A percentile compares a stretch with the other conserved stretches of the same genome.
These are phyloP conservation scores for Irpex sp. DNA, from an alignment of 1,284 basidiomycete genomes.

Conservation along the genomic window DNA sequence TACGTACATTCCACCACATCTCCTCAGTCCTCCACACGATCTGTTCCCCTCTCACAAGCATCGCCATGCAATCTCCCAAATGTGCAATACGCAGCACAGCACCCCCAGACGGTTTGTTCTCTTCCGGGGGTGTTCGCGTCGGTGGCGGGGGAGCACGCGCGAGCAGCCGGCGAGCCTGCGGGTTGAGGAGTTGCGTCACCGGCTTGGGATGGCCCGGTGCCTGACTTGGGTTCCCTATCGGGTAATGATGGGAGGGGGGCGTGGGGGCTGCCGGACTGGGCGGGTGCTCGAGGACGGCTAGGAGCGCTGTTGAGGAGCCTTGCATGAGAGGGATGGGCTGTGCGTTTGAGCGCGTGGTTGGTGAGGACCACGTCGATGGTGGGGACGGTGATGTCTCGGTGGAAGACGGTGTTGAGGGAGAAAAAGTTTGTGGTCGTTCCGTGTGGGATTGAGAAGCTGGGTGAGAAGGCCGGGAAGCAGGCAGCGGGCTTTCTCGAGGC, in stretches of 20 bases:
- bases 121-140: background rate
- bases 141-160: background rate
- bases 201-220: slow-evolving; percentile 17
- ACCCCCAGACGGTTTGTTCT: slow-evolving; percentile 44
- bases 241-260: background rate
- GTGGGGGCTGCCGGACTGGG: slow-evolving; percentile 11
- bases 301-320: slow-evolving; percentile 77
- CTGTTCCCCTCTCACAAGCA: slow-evolving; percentile 83
- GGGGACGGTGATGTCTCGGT: slow-evolving; percentile 8
- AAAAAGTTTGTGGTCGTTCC: background rate
- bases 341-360: slow-evolving; percentile 10
- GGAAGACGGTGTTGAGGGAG: slow-evolving; percentile 15
- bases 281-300: slow-evolving; percentile 68
- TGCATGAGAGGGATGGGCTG: slow-evolving; percentile 53
- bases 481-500: background rate
- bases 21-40: slow-evolving; percentile 92
- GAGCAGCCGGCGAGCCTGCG: slow-evolving; percentile 19
- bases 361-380: slow-evolving; percentile 2
- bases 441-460: background rate
- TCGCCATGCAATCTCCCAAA: slow-evolving; percentile 91
- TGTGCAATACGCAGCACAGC: slow-evolving; percentile 92
- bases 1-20: slow-evolving; percentile 89
- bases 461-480: background rate
- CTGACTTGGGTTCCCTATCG: background rate
- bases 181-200: slow-evolving; percentile 25